Percentiles rank a stretch among this genome's conserved stretches.
These are phyloP conservation scores for Lactifluus piperatus DNA, from an alignment of 768 basidiomycete species.

Conservation along the genomic window DNA sequence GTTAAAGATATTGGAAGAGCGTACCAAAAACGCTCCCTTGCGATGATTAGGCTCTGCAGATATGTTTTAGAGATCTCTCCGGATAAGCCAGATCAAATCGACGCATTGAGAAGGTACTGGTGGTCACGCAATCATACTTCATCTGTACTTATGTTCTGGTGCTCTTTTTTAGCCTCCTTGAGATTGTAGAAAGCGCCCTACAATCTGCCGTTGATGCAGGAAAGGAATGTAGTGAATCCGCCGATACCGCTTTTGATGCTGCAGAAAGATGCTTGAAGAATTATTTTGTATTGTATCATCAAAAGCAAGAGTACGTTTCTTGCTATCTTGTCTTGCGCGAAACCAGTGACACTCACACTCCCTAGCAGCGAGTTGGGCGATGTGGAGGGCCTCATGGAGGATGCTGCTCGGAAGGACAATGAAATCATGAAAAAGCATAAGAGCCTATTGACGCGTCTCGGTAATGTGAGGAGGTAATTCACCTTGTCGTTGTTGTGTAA, in stretches of 20 bases:
- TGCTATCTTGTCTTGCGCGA: background rate
- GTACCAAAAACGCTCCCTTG: slow-evolving; percentile 16
- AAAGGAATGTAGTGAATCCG: slow-evolving; percentile 5
- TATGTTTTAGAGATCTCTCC: slow-evolving; percentile 14
- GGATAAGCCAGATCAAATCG: slow-evolving; percentile 12
- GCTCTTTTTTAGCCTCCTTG: slow-evolving; percentile 9
- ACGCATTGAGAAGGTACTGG: slow-evolving; percentile 11
- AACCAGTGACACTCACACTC: background rate
- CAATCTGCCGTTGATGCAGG: slow-evolving; percentile 10
- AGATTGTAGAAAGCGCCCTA: slow-evolving; percentile 12
- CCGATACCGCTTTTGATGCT: slow-evolving; percentile 9
- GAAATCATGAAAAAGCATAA: slow-evolving; percentile 13
- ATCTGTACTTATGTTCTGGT: background rate
- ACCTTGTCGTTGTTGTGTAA: background rate
- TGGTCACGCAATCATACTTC: background rate
- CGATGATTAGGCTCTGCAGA: slow-evolving; percentile 15
- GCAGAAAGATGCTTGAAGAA: slow-evolving; percentile 10
- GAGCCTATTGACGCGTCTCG: slow-evolving; percentile 9
- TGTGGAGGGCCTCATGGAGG: slow-evolving; percentile 13
- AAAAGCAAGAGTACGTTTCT: slow-evolving; percentile 6
- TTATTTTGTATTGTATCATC: slow-evolving; percentile 6
- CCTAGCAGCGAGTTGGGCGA: slow-evolving; percentile 9
- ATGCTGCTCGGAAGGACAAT: slow-evolving; percentile 15
- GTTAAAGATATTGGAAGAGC: slow-evolving; percentile 13
- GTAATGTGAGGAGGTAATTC: background rate